Evolutionary conservation across 1,139 yeast species (phyloP).

Genomic region (Geotrichum phurueaensis): DNA sequence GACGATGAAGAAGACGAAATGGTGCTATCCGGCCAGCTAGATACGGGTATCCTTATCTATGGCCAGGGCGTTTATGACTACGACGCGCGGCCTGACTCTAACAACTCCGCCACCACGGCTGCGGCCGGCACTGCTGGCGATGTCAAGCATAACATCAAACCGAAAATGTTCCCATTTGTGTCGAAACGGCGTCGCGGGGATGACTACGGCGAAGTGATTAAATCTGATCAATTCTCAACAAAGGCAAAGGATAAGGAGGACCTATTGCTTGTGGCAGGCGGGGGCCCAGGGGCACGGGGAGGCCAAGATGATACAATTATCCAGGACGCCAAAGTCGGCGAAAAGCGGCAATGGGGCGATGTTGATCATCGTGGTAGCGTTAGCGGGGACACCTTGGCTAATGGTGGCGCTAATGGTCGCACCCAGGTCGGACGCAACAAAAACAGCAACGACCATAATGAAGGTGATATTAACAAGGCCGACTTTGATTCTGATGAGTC

Average conservation of each 20-base stretch:
- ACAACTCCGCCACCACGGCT: slow-evolving; percentile 35
- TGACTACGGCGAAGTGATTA: slow-evolving; percentile 77
- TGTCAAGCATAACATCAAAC: slow-evolving; percentile 50
- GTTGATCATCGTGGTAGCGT: neutral
- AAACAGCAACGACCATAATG: slow-evolving; percentile 22
- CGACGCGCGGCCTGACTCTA: slow-evolving; percentile 49
- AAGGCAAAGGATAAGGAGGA: slow-evolving; percentile 11
- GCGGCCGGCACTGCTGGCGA: neutral
- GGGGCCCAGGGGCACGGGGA: neutral
- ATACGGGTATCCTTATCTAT: slow-evolving; percentile 31
- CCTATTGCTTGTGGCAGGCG: neutral
- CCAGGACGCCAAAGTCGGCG: slow-evolving; percentile 35
- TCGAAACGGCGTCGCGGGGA: slow-evolving; percentile 57
- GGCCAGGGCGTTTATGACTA: slow-evolving; percentile 50
- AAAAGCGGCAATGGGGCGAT: slow-evolving; percentile 37
- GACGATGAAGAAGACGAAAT: slow-evolving; percentile 30
- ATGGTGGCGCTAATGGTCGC: neutral
- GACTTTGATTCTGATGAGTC: slow-evolving; percentile 37
- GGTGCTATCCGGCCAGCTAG: slow-evolving; percentile 27
- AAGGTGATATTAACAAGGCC: slow-evolving; percentile 19
- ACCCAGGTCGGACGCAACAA: slow-evolving; percentile 5
- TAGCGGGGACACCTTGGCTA: neutral
- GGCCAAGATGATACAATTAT: neutral
- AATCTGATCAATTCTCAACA: slow-evolving; percentile 50
- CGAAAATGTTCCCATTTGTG: slow-evolving; percentile 73